These are phyloP conservation scores for Tylopilus sp. DNA, from an alignment of 768 basidiomycete genomes.

Conservation along the genomic window DNA sequence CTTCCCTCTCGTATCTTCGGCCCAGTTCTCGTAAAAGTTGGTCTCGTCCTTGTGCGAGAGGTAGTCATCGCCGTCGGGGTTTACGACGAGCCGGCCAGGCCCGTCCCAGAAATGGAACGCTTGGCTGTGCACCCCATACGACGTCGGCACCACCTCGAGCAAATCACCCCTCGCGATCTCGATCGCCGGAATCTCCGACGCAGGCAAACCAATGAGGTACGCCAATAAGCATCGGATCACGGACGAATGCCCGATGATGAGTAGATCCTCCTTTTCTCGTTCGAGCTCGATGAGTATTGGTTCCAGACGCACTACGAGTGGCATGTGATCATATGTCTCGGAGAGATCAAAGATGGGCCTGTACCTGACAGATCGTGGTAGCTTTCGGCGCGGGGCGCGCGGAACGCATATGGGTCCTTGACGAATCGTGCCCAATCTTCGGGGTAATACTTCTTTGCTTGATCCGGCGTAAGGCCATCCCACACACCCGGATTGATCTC, in stretches of 20 bases:
- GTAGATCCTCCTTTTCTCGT: conserved; percentile 87
- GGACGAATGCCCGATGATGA: conserved; percentile 96
- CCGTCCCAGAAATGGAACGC: conserved; percentile 94
- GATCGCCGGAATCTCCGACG: conserved; percentile 95
- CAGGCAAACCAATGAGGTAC: conserved; percentile 89
- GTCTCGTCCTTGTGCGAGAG: conserved; percentile 52
- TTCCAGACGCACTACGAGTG: conserved; percentile 79
- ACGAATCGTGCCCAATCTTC: conserved; percentile 93
- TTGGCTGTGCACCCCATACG: conserved; percentile 86
- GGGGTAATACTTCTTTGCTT: conserved; percentile 86
- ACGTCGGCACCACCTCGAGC: conserved; percentile 88
- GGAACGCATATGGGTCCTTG: conserved; percentile 89
- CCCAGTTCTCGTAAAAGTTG: conserved; percentile 90
- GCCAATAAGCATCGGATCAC: conserved; percentile 96
- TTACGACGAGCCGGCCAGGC: conserved; percentile 57
- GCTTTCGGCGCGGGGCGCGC: conserved; percentile 92
- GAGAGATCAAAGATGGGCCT: conserved; percentile 14
- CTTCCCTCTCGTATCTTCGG: conserved; percentile 69
- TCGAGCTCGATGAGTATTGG: conserved; percentile 92
- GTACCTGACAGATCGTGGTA: conserved; percentile 91
- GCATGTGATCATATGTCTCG: not conserved
- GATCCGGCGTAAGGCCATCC: conserved; percentile 91
- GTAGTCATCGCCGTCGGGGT: conserved; percentile 32
- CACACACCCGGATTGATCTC: conserved; percentile 98
- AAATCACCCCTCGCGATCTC: conserved; percentile 96